Base-by-base conservation (phyloP, 2,329 filamentous ascomycete species). In the Paraphoma sp. region DNA sequence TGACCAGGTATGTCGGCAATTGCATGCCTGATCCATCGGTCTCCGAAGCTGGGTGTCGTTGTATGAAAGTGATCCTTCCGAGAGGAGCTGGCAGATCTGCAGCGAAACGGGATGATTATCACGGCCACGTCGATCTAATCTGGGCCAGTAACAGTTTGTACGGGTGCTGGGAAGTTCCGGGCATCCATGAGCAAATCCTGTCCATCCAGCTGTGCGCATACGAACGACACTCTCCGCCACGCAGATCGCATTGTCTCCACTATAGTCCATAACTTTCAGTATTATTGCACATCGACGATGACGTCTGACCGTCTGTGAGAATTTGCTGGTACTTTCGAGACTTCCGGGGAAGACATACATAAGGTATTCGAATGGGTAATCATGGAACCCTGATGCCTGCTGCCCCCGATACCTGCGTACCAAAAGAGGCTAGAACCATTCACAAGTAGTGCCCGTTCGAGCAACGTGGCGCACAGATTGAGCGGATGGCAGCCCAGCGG, bases 321-420 rank as follows among this genome's bases (percentile, higher is more conserved):
- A 54, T 30, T 31, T 54, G 33, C 52, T 54, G 45, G 45, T 38
- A 16, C 41, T 36, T 23, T 45, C 6, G 12, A 45, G 16, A 38
- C 16, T 9, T 16, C 8, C 7, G 17, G 12, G 5, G 16, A 10
- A 18, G 28, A 17, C 8, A 17, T 50, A 33, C 16, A 52, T 56
- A 54, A 41, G 40, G 50, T 42, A 16, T 49, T 67, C 63, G 65
- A 70, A 62, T 64, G 67, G 66, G 54, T 71, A 71, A 71, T 63
- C 45, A 54, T 36, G 38, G 42, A 43, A 51, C 59, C 54, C n/a
- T 45, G 54, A 36, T 52, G 47, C 50, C 42, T 56, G 50, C 42
- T 56, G 50, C 23, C 45, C 28, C 14, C 23, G 49, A 23, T 5
- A 16, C 18, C 55, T 56, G 48, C 40, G 31, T 47, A 29, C 45